Evolutionary conservation across 306 rosid species (phyloP).

Genomic region (Benincasa hispida): DNA sequence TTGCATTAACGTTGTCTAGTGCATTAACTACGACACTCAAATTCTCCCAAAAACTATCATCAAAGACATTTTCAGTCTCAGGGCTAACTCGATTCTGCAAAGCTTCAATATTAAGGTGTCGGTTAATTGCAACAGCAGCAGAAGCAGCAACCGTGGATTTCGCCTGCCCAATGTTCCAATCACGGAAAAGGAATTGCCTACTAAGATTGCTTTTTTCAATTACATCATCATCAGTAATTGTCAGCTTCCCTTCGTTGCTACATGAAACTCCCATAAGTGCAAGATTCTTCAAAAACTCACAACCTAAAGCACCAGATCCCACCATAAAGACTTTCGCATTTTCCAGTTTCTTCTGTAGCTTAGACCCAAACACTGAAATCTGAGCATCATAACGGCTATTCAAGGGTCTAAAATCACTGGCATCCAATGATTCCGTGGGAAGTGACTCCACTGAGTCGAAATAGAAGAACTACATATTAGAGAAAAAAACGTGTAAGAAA

Average conservation of each 20-base stretch:
- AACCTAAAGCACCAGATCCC: constrained; percentile 96
- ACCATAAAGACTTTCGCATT: constrained; percentile 72
- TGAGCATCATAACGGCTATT: constrained; percentile 94
- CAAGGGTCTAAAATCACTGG: constrained; percentile 62
- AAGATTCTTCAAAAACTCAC: constrained; percentile 82
- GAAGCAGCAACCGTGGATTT: constrained; percentile 91
- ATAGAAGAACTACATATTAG: constrained; percentile 67
- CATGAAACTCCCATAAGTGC: constrained; percentile 98
- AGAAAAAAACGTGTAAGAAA: constrained; percentile 5
- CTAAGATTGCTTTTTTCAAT: constrained; percentile 97
- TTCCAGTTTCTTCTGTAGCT: constrained; percentile 82
- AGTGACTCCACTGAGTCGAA: constrained; percentile 92
- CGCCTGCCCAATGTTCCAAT: constrained; percentile 98
- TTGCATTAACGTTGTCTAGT: constrained; percentile 87
- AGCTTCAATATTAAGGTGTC: constrained; percentile 45
- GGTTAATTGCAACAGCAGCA: constrained; percentile 60
- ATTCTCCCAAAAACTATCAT: constrained; percentile 73
- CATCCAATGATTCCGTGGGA: constrained; percentile 67
- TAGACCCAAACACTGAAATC: constrained; percentile 89
- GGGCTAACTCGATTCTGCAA: constrained; percentile 74
- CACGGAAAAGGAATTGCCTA: constrained; percentile 96
- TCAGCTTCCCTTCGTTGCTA: constrained; percentile 59
- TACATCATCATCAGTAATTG: constrained; percentile 91
- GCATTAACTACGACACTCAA: constrained; percentile 72
- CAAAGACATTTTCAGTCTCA: constrained; percentile 72